Base-by-base conservation (phyloP, 306 rosid species). In the Pachyrhizus erosus region DNA sequence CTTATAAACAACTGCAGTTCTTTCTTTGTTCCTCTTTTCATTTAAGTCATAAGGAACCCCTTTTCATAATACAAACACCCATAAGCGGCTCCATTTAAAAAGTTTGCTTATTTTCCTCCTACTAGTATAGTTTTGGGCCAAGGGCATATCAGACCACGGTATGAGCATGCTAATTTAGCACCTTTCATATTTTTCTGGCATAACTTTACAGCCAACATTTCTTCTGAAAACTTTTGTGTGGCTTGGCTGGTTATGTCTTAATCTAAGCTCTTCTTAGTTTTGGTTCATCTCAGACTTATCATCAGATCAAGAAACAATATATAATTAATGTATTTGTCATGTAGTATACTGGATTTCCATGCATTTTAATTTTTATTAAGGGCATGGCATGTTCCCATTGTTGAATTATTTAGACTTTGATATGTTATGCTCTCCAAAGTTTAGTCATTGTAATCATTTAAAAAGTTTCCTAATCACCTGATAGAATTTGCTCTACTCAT, bases 141-240 rank as follows among this genome's bases (percentile, higher is more conserved):
- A 14, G 42, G 60, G 76, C 31, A 48, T 70, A 46, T 70, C 12
- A 27, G 4, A 21, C 58, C 42, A 71, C 5, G 9, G 27, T 18
- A 15, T 68, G 31, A 33, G n/a, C 66, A 45, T 54, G 77, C 43
- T 68, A 15, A 31, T 76, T 18, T 82, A 17, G 46, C 29, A 46
- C 34, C 73, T 57, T 76, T 65, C 13, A 82, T 49, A 20, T 51
- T 48, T 33, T 58, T 57, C 85, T 68, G 26, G 77, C 29, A 1
- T 39, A 21, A 51, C 40, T 67, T 15, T 37, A 6, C 57, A 26
- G 72, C 80, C 37, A 18, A 52, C 42, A 27, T 49, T 46, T 31
- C 66, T 31, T 40, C 58, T 54, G 70, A 69, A 23, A 46, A 13
- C 4, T 37, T 65, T 34, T 66, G 76, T 9, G 4, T 1, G 21